Evolutionary conservation across 2,329 filamentous ascomycete species (phyloP), one percentile per base, ranked within the genome.

Genomic region (Exophiala calicioides): DNA sequence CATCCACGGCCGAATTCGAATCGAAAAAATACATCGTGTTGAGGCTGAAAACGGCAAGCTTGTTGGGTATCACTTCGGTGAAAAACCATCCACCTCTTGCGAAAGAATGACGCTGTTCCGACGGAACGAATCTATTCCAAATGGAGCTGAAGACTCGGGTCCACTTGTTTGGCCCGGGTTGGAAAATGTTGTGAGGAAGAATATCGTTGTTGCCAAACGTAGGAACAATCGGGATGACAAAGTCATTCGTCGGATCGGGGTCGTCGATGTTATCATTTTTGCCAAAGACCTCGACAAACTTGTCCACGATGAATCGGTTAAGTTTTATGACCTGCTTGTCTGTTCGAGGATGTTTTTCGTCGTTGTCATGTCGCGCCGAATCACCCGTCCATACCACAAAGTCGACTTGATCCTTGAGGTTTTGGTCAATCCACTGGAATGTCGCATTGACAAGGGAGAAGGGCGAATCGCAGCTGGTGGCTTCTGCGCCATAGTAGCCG

Each of bases 181-280:
- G 74, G 65, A 98, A 83, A 62, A 97, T 94, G 62, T 98, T 98
- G 71, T 98, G 93, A 1, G 93, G 93, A 50, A 96, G 81, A 48
- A 98, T 90, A 62, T 98, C 93, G 68, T 98, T 98, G 72, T 98
- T 98, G 51, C 93, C 93, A 58, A 96, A 84, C 0, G 85, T 96
- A 0, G 93, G 90, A 15, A 98, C 77, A 42, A 97, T 81, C 3
- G 93, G 91, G 3, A 97, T 78, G 9, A 76, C 68, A 48, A 90
- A 78, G 47, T 81, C 79, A 43, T 79, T 73, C 24, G 73, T 72
- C n/a, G 74, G 74, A 52, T 71, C 63, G 27, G 67, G 65, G 42
- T 74, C 65, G 48, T 73, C 66, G 15, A 70, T 63, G 55, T 79
- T 72, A 31, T 78, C 73, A 27, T 69, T 59, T 40, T 75, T 73